Percentiles rank a stretch among this genome's conserved stretches.
Conservation (phyloP, 495 filamentous ascomycete species). For the Pyrenula massariospora region DNA sequence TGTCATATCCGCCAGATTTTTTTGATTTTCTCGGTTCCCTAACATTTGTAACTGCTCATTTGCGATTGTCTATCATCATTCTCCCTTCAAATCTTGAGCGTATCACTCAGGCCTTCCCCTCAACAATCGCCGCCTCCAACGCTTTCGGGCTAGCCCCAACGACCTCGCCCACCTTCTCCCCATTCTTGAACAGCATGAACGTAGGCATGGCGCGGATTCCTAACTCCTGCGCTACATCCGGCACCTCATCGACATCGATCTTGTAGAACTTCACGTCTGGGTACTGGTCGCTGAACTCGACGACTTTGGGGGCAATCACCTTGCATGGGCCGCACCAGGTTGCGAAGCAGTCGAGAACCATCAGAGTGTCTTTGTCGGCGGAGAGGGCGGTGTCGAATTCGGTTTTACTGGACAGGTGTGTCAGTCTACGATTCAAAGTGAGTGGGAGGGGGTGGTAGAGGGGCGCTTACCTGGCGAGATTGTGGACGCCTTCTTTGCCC, state of each 20-base stretch:
- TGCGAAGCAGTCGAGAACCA: slow-evolving; percentile 81
- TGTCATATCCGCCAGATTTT: too few species aligned
- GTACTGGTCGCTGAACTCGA: slow-evolving; percentile 46
- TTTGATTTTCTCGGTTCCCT: too few species aligned
- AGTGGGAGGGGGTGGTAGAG: slow-evolving; percentile 1
- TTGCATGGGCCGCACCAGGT: slow-evolving; percentile 96
- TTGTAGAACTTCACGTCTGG: slow-evolving; percentile 65
- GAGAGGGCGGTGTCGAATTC: slow-evolving; percentile 49
- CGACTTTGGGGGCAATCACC: slow-evolving; percentile 64
- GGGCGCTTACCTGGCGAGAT: slow-evolving; percentile 15
- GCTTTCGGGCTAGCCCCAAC: slow-evolving; percentile 70
- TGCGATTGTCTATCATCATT: too few species aligned
- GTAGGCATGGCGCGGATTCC: slow-evolving; percentile 93
- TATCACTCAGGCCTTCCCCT: not conserved
- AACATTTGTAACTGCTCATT: too few species aligned
- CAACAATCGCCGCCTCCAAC: slow-evolving; percentile 39
- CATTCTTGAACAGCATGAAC: slow-evolving; percentile 75
- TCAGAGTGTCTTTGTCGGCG: slow-evolving; percentile 24
- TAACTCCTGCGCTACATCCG: slow-evolving; percentile 66
- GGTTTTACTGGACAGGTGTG: slow-evolving; percentile 34
- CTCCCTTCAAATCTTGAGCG: not conserved
- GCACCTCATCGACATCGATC: slow-evolving; percentile 79
- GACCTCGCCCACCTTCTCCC: slow-evolving; percentile 55
- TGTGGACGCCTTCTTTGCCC: not conserved
- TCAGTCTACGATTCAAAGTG: not conserved